Percentiles rank a stretch among this genome's conserved stretches.
These are phyloP conservation scores for Tolypocladium sp. DNA, from an alignment of 2,329 filamentous ascomycete genomes.

Conservation along the genomic window DNA sequence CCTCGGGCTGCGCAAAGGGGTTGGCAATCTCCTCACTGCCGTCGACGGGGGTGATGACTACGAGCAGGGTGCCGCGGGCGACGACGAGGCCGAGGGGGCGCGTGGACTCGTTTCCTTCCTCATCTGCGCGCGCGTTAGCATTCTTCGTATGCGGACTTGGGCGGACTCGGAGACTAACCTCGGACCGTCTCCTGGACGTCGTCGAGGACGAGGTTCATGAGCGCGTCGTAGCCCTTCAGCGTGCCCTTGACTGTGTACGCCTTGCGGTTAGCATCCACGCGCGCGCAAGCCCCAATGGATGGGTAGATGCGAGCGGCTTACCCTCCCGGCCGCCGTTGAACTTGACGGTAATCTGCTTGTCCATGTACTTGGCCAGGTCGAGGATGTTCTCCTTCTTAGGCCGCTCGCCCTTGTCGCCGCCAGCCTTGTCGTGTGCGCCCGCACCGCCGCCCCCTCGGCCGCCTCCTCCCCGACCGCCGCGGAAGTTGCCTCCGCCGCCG, in stretches of 20 bases:
- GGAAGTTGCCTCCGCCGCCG: conserved; percentile 25
- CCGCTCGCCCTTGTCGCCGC: conserved; percentile 51
- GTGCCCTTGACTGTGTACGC: conserved; percentile 40
- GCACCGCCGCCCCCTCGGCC: conserved; percentile 35
- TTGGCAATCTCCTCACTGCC: conserved; percentile 95
- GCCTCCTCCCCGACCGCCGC: conserved; percentile 36
- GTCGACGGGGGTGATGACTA: conserved; percentile 85
- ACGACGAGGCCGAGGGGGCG: conserved; percentile 80
- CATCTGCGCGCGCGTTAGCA: conserved; percentile 49
- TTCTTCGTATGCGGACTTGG: conserved; percentile 1
- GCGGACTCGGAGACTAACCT: conserved; percentile 43
- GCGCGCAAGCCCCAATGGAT: conserved; percentile 22
- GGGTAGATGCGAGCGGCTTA: conserved; percentile 27
- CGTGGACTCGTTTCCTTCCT: conserved; percentile 80
- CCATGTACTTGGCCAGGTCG: conserved; percentile 91
- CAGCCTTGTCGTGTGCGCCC: conserved; percentile 23
- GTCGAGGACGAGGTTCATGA: conserved; percentile 97
- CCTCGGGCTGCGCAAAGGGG: conserved; percentile 72
- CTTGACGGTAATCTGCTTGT: conserved; percentile 91
- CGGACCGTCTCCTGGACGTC: conserved; percentile 84
- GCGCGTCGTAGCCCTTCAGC: conserved; percentile 89
- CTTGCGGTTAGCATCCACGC: neutral
- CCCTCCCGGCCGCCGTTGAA: conserved; percentile 93
- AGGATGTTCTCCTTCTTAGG: conserved; percentile 99
- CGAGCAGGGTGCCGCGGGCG: conserved; percentile 83